These are phyloP conservation scores for Sclerotinia glacialis DNA, from an alignment of 2,329 filamentous ascomycete species.

Conservation along the genomic window DNA sequence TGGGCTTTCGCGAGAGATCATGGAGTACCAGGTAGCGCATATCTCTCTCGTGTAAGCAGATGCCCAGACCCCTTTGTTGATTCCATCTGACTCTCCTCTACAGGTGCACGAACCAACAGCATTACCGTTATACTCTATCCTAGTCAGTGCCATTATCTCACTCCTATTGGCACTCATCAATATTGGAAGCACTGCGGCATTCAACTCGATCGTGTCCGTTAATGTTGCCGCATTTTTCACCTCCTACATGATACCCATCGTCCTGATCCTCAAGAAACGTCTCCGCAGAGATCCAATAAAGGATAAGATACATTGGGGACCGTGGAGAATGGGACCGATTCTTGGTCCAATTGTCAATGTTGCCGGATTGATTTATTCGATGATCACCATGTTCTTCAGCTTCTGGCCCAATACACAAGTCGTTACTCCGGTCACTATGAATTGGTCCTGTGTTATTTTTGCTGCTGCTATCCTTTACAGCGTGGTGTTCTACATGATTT, in stretches of 20 bases:
- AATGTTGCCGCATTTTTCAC: constrained; percentile 45
- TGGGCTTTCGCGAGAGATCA: constrained; percentile 47
- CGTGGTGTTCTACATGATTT: constrained; percentile 20
- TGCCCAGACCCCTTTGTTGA: background rate
- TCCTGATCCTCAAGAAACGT: constrained; percentile 45
- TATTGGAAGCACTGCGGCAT: constrained; percentile 44
- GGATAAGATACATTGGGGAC: constrained; percentile 24
- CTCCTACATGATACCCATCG: constrained; percentile 44
- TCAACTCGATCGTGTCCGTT: constrained; percentile 47
- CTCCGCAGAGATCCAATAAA: constrained; percentile 30
- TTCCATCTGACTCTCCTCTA: constrained; percentile 9
- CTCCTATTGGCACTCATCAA: constrained; percentile 43
- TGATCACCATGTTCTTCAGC: constrained; percentile 22
- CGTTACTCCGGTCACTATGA: constrained; percentile 22
- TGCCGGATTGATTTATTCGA: constrained; percentile 15
- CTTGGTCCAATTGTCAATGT: constrained; percentile 24
- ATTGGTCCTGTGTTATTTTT: constrained; percentile 23
- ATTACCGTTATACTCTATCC: constrained; percentile 30
- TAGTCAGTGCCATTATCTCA: constrained; percentile 39
- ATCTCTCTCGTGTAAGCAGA: constrained; percentile 40
- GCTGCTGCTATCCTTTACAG: constrained; percentile 13
- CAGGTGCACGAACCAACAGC: constrained; percentile 30
- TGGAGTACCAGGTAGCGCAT: constrained; percentile 43
- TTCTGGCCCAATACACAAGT: constrained; percentile 19
- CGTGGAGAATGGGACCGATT: constrained; percentile 20